A percentile compares a stretch with the other conserved stretches of the same genome.
Evolutionary conservation across 257 asterid species (phyloP).

Genomic region (Nicotiana paniculata): DNA sequence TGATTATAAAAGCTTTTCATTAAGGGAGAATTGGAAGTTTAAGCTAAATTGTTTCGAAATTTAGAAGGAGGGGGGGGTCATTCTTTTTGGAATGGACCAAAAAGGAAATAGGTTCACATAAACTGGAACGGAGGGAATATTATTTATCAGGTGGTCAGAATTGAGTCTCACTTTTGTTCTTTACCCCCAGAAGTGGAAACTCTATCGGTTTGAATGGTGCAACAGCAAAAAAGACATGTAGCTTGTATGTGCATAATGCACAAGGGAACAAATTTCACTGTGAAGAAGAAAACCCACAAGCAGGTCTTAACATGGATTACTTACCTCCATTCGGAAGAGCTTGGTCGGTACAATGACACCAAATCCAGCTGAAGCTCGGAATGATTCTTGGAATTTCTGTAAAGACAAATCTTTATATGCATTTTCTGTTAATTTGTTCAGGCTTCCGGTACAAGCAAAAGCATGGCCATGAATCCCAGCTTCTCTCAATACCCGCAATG

Average conservation of each 20-base stretch:
- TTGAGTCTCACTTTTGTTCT: not conserved
- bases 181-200: not conserved
- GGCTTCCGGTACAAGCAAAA: constrained; percentile 90
- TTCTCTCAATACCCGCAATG: constrained; percentile 65
- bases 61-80: no score
- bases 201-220: not conserved
- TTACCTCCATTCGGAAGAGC: constrained; percentile 92
- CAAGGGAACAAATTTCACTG: not conserved
- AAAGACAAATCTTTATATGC: constrained; percentile 47
- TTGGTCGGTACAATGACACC: constrained; percentile 84
- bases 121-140: no score
- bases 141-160: not conserved
- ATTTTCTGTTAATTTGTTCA: constrained; percentile 60
- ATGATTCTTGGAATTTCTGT: constrained; percentile 59
- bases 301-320: constrained; percentile 7
- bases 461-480: constrained; percentile 90
- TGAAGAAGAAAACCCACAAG: not conserved
- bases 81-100: no score
- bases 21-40: no score
- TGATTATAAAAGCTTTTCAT: no score
- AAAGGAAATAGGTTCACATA: no score
- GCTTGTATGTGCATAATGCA: not conserved
- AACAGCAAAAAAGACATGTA: not conserved
- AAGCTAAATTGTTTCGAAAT: no score
- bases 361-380: constrained; percentile 69